Evolutionary conservation across 2,329 filamentous ascomycete species (phyloP).

Genomic region (Aspergillus japonicus): DNA sequence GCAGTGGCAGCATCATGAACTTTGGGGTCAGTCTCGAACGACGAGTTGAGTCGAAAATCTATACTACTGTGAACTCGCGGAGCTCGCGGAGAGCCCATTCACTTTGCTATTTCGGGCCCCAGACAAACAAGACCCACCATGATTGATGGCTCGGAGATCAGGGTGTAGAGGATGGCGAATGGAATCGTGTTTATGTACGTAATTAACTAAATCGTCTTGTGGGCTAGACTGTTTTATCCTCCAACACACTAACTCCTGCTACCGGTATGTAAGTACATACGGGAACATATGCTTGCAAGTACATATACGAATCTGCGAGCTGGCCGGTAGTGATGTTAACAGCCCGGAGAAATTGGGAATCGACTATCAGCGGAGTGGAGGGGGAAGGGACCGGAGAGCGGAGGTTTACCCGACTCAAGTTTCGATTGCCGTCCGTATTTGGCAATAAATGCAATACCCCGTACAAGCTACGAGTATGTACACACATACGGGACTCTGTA

Average conservation of each 20-base stretch:
- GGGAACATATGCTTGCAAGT: not conserved
- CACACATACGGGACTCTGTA: too few relatives aligned
- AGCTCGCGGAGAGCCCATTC: not conserved
- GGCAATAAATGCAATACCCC: not conserved
- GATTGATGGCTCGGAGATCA: not conserved
- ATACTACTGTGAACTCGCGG: not conserved
- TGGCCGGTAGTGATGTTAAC: not conserved
- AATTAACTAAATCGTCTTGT: not conserved
- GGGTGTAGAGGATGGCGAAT: not conserved
- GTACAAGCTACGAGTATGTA: too few relatives aligned
- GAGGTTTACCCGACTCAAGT: not conserved
- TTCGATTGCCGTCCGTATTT: not conserved
- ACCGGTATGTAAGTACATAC: not conserved
- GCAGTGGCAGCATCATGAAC: not conserved
- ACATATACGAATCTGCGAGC: not conserved
- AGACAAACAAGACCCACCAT: not conserved
- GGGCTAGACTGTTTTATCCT: not conserved
- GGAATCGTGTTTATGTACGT: not conserved
- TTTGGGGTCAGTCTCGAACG: conserved; percentile 8
- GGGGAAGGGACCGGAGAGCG: not conserved
- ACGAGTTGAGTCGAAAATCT: not conserved
- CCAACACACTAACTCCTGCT: not conserved
- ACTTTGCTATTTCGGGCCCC: not conserved
- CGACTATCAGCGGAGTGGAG: not conserved
- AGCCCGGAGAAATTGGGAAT: not conserved